phyloP scores from a whole-genome alignment of 2,329 filamentous ascomycete species.

The Exophiala oligosperma region DNA sequence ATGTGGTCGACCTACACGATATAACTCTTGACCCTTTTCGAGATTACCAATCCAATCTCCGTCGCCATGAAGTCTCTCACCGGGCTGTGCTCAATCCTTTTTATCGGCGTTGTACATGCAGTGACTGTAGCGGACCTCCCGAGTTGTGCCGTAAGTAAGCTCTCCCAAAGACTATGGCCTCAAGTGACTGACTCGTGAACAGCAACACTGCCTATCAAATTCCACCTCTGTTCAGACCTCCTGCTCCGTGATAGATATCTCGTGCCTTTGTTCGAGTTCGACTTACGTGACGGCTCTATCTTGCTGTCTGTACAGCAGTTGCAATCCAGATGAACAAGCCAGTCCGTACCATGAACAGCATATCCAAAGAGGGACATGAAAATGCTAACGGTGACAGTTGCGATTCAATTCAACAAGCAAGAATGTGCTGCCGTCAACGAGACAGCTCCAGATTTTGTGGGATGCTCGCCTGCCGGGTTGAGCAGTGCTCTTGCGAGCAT shows the following conservation, averaged over 20 bases:
- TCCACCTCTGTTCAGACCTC: slow-evolving; percentile 25
- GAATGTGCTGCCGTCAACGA: slow-evolving; percentile 29
- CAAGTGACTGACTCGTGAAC: slow-evolving; percentile 7
- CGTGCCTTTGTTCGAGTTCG: slow-evolving; percentile 27
- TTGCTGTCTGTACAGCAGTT: slow-evolving; percentile 29
- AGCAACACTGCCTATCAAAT: slow-evolving; percentile 30
- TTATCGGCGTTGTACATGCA: slow-evolving; percentile 8
- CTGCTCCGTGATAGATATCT: slow-evolving; percentile 30
- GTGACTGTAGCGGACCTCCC: slow-evolving; percentile 25
- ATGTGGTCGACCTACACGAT: slow-evolving; percentile 4
- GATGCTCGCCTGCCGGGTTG: slow-evolving; percentile 28
- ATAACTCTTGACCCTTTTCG: neutral
- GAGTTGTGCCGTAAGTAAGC: slow-evolving; percentile 24
- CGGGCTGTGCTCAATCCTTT: slow-evolving; percentile 5
- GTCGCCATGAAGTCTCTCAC: slow-evolving; percentile 15
- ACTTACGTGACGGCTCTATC: slow-evolving; percentile 30
- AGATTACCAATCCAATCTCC: neutral
- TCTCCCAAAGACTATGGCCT: neutral
- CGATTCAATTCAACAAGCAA: slow-evolving; percentile 31
- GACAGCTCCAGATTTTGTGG: slow-evolving; percentile 31
- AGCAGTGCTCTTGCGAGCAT: slow-evolving; percentile 21
- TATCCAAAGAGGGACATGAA: neutral
- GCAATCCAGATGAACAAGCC: slow-evolving; percentile 26
- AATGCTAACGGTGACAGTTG: slow-evolving; percentile 16
- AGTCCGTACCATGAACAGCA: slow-evolving; percentile 16